Conservation (phyloP, 495 filamentous ascomycete species). For the Hyaloscypha bicolor region DNA sequence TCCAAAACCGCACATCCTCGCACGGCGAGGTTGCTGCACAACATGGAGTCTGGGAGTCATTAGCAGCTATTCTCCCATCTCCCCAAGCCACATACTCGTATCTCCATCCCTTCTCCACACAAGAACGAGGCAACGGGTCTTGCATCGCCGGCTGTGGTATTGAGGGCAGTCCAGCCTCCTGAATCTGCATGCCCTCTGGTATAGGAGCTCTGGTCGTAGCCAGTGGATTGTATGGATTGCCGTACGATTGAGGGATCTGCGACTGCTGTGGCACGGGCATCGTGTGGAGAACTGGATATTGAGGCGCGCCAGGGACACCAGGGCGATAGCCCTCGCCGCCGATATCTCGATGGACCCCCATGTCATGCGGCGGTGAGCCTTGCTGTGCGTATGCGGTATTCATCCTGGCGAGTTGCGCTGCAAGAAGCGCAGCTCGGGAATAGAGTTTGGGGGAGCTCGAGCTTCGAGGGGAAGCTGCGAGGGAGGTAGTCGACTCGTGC, state of each 20-base stretch:
- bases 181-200: slow-evolving; percentile 14
- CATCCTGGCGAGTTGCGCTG: background rate
- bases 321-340: slow-evolving; percentile 7
- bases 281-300: slow-evolving; percentile 12
- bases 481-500: background rate
- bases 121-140: slow-evolving; percentile 14
- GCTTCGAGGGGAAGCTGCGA: slow-evolving; percentile 3
- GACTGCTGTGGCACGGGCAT: slow-evolving; percentile 18
- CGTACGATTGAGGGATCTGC: slow-evolving; percentile 11
- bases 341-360: slow-evolving; percentile 8
- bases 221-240: slow-evolving; percentile 18
- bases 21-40: slow-evolving; percentile 89
- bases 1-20: slow-evolving; percentile 98
- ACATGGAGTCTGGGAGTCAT: slow-evolving; percentile 67
- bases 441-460: slow-evolving; percentile 5
- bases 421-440: background rate
- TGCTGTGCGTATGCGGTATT: slow-evolving; percentile 10
- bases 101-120: slow-evolving; percentile 21
- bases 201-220: slow-evolving; percentile 18
- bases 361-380: slow-evolving; percentile 5
- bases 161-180: slow-evolving; percentile 11
- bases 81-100: slow-evolving; percentile 23
- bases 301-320: slow-evolving; percentile 2
- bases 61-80: background rate
- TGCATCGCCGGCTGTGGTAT: slow-evolving; percentile 11